These are phyloP conservation scores for Fusarium sublunatum DNA, from an alignment of 2,329 filamentous ascomycete genomes.

Conservation along the genomic window DNA sequence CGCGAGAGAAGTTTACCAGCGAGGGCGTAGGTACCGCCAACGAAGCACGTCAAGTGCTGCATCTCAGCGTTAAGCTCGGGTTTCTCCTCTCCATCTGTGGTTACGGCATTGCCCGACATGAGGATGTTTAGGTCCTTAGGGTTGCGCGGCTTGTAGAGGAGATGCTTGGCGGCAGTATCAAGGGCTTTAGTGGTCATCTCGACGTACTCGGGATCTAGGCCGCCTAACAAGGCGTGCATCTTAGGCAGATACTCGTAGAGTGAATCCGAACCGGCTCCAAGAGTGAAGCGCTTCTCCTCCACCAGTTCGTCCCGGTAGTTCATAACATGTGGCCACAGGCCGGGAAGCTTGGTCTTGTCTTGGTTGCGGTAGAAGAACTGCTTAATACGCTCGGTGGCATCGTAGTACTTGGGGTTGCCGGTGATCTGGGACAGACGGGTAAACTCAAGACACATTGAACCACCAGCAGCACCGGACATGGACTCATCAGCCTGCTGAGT, in stretches of 20 bases:
- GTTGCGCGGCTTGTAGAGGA: conserved; percentile 77
- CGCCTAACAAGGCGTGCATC: conserved; percentile 72
- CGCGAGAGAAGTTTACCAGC: conserved; percentile 69
- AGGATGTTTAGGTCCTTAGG: conserved; percentile 69
- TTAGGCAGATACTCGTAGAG: conserved; percentile 71
- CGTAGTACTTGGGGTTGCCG: conserved; percentile 77
- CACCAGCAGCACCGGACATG: conserved; percentile 61
- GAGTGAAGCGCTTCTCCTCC: conserved; percentile 53
- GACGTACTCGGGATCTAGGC: conserved; percentile 70
- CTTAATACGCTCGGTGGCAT: conserved; percentile 79
- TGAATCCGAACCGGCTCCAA: conserved; percentile 61
- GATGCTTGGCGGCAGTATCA: conserved; percentile 67
- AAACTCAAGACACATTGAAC: conserved; percentile 79
- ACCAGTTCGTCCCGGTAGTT: conserved; percentile 68
- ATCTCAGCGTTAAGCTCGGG: conserved; percentile 51
- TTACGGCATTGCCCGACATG: conserved; percentile 60
- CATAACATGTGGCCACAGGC: conserved; percentile 76
- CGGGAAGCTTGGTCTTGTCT: conserved; percentile 73
- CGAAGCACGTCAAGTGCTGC: conserved; percentile 76
- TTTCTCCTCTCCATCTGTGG: conserved; percentile 39
- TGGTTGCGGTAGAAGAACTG: conserved; percentile 73
- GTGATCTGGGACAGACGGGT: conserved; percentile 80
- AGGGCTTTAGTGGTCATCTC: conserved; percentile 73
- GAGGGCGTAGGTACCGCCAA: conserved; percentile 76
- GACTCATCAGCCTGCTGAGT: conserved; percentile 50